Evolutionary conservation across 139 green algal genomes (phyloP).

Genomic region (Limnomonas spitsbergensis): DNA sequence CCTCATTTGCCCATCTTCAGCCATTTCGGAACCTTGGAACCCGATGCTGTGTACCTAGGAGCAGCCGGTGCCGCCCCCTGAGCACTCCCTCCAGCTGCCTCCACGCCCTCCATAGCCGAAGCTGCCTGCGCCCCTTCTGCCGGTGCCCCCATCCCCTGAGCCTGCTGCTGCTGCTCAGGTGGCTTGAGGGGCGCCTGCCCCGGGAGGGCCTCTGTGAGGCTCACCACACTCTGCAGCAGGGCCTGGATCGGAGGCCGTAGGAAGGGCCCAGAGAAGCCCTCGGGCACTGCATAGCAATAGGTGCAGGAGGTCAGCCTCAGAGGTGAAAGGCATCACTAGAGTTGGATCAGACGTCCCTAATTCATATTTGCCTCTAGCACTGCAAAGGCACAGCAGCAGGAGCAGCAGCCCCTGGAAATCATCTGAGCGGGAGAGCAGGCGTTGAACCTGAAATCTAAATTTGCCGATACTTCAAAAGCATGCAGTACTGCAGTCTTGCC

Average conservation of each 20-base stretch:
- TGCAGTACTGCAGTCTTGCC: not conserved
- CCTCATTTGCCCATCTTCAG: conserved; percentile 5
- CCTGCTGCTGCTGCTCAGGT: not conserved
- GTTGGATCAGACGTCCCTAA: not conserved
- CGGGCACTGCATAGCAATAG: not conserved
- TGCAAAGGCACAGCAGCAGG: too few species aligned
- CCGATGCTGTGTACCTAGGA: not conserved
- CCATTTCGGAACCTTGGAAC: conserved; percentile 1
- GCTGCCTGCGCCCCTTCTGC: not conserved
- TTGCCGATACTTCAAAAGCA: not conserved
- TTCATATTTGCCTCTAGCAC: not conserved
- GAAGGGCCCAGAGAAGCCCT: not conserved
- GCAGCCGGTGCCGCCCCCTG: not conserved
- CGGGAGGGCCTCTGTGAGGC: not conserved
- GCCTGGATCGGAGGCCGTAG: not conserved
- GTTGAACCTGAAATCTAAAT: too few species aligned
- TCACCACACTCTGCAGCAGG: not conserved
- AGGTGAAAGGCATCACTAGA: not conserved
- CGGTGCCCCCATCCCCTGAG: not conserved
- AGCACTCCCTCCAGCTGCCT: not conserved
- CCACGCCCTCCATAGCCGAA: not conserved
- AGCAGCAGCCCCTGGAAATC: too few species aligned
- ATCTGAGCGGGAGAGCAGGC: too few species aligned
- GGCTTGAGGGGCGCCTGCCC: not conserved
- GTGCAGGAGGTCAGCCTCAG: not conserved